These are phyloP conservation scores for Arthromyces matolae DNA, from an alignment of 768 basidiomycete genomes.

Conservation along the genomic window DNA sequence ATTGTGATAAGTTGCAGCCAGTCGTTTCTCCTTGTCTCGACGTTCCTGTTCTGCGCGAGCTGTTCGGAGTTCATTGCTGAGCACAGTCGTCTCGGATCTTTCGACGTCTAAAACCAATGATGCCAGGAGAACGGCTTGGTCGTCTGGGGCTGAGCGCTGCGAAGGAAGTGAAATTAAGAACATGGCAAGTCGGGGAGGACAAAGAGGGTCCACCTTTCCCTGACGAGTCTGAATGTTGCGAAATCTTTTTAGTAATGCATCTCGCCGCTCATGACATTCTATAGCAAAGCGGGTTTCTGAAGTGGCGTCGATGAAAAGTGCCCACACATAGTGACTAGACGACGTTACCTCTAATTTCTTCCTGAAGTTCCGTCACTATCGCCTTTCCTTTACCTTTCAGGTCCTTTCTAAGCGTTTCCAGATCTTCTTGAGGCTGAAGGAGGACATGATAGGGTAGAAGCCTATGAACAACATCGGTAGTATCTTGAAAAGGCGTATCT, in stretches of 20 bases:
- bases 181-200: not conserved
- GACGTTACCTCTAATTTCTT: slow-evolving; percentile 50
- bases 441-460: slow-evolving; percentile 79
- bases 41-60: slow-evolving; percentile 65
- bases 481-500: slow-evolving; percentile 64
- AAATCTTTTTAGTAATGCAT: slow-evolving; percentile 56
- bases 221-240: slow-evolving; percentile 46
- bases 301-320: slow-evolving; percentile 3
- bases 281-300: slow-evolving; percentile 70
- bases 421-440: slow-evolving; percentile 68
- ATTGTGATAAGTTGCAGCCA: slow-evolving; percentile 36
- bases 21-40: slow-evolving; percentile 66
- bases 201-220: slow-evolving; percentile 47
- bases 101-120: slow-evolving; percentile 66
- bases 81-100: slow-evolving; percentile 52
- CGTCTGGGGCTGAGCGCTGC: slow-evolving; percentile 59
- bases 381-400: slow-evolving; percentile 66
- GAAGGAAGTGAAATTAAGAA: slow-evolving; percentile 3
- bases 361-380: slow-evolving; percentile 35
- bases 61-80: slow-evolving; percentile 58
- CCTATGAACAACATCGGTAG: slow-evolving; percentile 61
- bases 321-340: not conserved
- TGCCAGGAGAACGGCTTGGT: slow-evolving; percentile 60
- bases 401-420: slow-evolving; percentile 31
- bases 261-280: slow-evolving; percentile 57